These are phyloP conservation scores for Anthoceros angustus DNA, from an alignment of 225 moss, liverwort and hornwort species.

Conservation along the genomic window DNA sequence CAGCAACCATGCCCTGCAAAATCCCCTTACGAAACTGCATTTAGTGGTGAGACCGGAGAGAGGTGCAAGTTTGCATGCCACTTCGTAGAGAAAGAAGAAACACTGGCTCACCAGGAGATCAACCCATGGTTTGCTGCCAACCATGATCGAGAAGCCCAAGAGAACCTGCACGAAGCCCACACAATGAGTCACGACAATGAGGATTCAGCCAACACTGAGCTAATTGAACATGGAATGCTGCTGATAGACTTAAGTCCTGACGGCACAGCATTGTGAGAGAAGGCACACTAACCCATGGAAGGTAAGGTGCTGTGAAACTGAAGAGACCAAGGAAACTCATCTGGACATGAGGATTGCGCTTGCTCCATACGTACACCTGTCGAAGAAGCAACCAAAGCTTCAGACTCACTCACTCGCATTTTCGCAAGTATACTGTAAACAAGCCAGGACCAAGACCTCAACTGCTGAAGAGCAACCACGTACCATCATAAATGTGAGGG, in stretches of 20 bases:
- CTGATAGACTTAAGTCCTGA: too few species aligned
- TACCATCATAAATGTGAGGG: slow-evolving; percentile 99
- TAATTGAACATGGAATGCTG: background rate
- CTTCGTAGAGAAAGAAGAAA: background rate
- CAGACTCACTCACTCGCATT: background rate
- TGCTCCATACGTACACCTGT: slow-evolving; percentile 99
- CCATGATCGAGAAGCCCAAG: slow-evolving; percentile 89
- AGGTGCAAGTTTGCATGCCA: background rate
- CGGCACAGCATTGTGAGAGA: background rate
- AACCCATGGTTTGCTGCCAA: slow-evolving; percentile 98
- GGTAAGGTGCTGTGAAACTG: slow-evolving; percentile 96
- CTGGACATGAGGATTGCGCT: slow-evolving; percentile 94
- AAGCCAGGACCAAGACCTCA: background rate
- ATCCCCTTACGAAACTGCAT: background rate
- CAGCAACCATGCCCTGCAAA: slow-evolving; percentile 80
- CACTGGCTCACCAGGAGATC: slow-evolving; percentile 59
- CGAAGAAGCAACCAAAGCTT: background rate
- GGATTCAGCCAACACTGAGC: background rate
- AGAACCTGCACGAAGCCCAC: slow-evolving; percentile 38
- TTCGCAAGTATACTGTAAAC: background rate
- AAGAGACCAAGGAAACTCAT: slow-evolving; percentile 99
- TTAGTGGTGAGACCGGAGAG: background rate
- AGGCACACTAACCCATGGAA: slow-evolving; percentile 61
- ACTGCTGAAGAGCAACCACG: slow-evolving; percentile 8
- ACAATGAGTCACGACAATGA: background rate